These are phyloP conservation scores for Plasmodium vinckei DNA, from an alignment of 169 alveolate genomes.

Conservation along the genomic window DNA sequence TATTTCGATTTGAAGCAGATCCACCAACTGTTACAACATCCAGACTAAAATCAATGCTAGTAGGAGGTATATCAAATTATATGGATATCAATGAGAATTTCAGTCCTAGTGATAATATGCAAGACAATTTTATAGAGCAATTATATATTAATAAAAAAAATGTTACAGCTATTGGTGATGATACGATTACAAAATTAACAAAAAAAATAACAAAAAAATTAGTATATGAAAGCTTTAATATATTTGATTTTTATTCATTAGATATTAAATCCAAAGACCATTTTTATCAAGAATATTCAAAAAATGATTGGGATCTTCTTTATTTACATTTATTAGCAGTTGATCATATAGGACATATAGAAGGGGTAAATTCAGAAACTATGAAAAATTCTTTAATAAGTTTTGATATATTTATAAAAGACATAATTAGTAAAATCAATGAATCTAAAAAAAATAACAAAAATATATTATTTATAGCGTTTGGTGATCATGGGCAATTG, in stretches of 20 bases:
- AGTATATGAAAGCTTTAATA: conserved; percentile 69
- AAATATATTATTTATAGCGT: conserved; percentile 68
- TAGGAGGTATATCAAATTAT: conserved; percentile 80
- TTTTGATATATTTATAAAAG: conserved; percentile 77
- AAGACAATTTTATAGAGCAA: conserved; percentile 61
- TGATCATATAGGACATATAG: conserved; percentile 83
- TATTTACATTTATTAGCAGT: conserved; percentile 80
- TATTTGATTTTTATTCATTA: conserved; percentile 49
- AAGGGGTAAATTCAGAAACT: conserved; percentile 58
- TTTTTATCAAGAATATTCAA: conserved; percentile 54
- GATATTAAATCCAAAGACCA: conserved; percentile 38
- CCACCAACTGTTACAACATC: conserved; percentile 81
- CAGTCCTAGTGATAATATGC: conserved; percentile 17
- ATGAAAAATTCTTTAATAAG: conserved; percentile 77
- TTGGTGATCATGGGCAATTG: conserved; percentile 85
- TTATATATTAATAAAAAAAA: conserved; percentile 38
- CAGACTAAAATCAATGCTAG: conserved; percentile 76
- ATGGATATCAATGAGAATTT: conserved; percentile 68
- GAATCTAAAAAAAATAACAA: conserved; percentile 16
- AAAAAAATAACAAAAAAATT: conserved; percentile 30
- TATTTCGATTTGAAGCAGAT: conserved; percentile 79
- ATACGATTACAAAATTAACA: conserved; percentile 36
- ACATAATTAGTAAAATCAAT: conserved; percentile 63
- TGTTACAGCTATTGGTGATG: conserved; percentile 66
- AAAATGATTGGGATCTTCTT: conserved; percentile 67